A percentile compares a stretch with the other conserved stretches of the same genome.
Evolutionary conservation across 805 yeast species (phyloP).

Genomic region (Lachancea lanzarotensis): DNA sequence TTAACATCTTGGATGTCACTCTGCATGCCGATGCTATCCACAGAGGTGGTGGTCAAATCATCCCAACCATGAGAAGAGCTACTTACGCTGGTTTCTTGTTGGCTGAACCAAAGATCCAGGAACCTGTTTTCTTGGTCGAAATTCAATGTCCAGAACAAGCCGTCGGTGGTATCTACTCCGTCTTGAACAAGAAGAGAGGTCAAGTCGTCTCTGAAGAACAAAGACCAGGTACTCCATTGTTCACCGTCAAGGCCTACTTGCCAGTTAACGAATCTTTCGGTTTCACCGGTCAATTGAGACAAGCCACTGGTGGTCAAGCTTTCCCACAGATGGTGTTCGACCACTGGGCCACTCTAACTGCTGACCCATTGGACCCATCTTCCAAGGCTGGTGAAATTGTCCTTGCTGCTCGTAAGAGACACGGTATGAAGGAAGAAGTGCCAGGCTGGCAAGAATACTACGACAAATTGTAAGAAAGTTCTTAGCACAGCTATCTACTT

Average conservation of each 20-base stretch:
- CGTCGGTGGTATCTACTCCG: conserved; percentile 99
- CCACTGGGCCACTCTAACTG: conserved; percentile 89
- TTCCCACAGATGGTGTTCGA: conserved; percentile 99
- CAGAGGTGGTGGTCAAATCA: conserved; percentile 99
- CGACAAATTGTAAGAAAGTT: conserved; percentile 62
- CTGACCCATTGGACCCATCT: conserved; percentile 88
- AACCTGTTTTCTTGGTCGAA: conserved; percentile 98
- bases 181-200: conserved; percentile 99
- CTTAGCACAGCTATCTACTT: too few relatives aligned
- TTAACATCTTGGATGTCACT: conserved; percentile 98
- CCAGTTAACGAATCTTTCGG: conserved; percentile 99
- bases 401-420: conserved; percentile 77
- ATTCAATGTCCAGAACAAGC: conserved; percentile 99
- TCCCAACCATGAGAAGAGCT: conserved; percentile 99
- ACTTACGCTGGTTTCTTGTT: conserved; percentile 96
- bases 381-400: conserved; percentile 64
- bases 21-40: conserved; percentile 99
- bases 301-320: conserved; percentile 99
- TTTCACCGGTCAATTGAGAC: conserved; percentile 99
- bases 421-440: conserved; percentile 93
- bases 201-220: conserved; percentile 99
- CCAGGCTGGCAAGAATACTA: conserved; percentile 99
- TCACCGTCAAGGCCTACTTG: conserved; percentile 99
- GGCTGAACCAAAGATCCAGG: conserved; percentile 98
- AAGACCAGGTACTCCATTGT: conserved; percentile 99